Evolutionary conservation across 108 stramenopile species (phyloP).

Genomic region (Discostella stelligeroides): DNA sequence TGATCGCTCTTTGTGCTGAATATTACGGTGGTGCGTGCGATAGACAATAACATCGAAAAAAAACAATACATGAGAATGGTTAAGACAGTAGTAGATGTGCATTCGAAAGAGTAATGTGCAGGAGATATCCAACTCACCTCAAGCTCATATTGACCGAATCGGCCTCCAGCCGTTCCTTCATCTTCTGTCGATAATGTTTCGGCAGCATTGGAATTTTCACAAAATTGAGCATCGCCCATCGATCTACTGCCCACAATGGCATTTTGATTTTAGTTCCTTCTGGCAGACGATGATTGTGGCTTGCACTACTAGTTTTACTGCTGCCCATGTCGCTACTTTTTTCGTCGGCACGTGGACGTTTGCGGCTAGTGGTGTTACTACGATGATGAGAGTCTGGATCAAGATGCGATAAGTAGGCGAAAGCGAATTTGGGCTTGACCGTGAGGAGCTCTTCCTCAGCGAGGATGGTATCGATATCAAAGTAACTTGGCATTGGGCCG

Average conservation of each 20-base stretch:
- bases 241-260: constrained; percentile 81
- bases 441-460: constrained; percentile 95
- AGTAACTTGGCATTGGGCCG: constrained; percentile 72
- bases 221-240: constrained; percentile 77
- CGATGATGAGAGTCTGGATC: constrained; percentile 66
- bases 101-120: no score
- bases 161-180: constrained; percentile 76
- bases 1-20: constrained; percentile 68
- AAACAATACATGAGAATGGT: no score
- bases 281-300: constrained; percentile 29
- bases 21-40: no score
- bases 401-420: constrained; percentile 79
- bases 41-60: no score
- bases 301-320: background rate
- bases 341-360: constrained; percentile 25
- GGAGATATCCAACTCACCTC: constrained; percentile 52
- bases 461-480: constrained; percentile 92
- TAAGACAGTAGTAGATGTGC: no score
- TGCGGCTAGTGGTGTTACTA: constrained; percentile 19
- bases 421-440: constrained; percentile 79
- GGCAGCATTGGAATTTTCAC: constrained; percentile 59
- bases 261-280: constrained; percentile 69
- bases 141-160: constrained; percentile 69
- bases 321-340: constrained; percentile 10
- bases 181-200: constrained; percentile 62